Percentiles rank a stretch among this genome's conserved stretches.
Conservation (phyloP, 2,329 filamentous ascomycete genomes). For the Biscogniauxia mediterranea region DNA sequence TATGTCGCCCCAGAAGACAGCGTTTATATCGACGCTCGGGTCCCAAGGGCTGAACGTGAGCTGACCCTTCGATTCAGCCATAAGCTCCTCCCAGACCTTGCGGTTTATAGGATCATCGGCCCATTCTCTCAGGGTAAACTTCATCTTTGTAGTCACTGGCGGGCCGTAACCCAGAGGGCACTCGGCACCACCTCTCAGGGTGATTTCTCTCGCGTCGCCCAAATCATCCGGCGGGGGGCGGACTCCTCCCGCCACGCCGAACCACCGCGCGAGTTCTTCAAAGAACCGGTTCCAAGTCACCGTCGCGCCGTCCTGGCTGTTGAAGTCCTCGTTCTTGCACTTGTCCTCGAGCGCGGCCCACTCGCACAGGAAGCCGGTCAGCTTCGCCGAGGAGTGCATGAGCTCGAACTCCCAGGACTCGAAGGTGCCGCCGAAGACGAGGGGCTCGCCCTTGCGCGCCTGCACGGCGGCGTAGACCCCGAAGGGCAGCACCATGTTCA, state of each 20-base stretch:
- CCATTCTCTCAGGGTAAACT: too few relatives aligned
- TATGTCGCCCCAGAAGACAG: too few relatives aligned
- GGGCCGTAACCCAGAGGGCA: too few relatives aligned
- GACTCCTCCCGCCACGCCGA: constrained; percentile 29
- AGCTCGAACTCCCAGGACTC: constrained; percentile 42
- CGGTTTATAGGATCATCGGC: too few relatives aligned
- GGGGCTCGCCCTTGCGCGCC: constrained; percentile 37
- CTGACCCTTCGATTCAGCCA: too few relatives aligned
- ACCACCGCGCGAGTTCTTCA: constrained; percentile 45
- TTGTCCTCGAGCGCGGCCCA: constrained; percentile 45
- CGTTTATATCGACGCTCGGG: too few relatives aligned
- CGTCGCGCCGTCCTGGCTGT: constrained; percentile 43
- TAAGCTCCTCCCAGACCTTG: too few relatives aligned
- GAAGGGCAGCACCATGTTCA: constrained; percentile 48
- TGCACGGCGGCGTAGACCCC: constrained; percentile 50
- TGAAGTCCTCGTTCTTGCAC: constrained; percentile 47
- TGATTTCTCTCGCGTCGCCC: too few relatives aligned
- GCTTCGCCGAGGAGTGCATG: constrained; percentile 41
- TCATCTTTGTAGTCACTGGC: too few relatives aligned
- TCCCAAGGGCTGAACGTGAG: too few relatives aligned
- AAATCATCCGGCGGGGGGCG: too few relatives aligned
- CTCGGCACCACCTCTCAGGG: too few relatives aligned
- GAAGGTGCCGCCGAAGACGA: constrained; percentile 45
- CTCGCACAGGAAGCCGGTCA: constrained; percentile 49
- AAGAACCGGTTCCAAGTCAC: constrained; percentile 49